Evolutionary conservation across 192 early-diverging fungal genomes (phyloP).

Genomic region (Kickxella alabastrina): DNA sequence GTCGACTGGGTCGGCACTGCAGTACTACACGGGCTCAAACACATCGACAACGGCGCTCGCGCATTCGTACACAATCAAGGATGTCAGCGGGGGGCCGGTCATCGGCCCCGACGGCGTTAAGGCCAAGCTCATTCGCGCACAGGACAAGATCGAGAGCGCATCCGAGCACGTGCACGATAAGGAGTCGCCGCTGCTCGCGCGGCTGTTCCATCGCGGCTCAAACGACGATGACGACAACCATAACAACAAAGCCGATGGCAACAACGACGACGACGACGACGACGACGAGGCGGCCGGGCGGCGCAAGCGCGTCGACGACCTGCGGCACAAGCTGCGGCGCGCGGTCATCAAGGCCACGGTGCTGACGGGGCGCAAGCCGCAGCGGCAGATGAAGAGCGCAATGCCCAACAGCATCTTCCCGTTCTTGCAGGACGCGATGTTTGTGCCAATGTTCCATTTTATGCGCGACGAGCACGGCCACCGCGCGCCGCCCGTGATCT

Average conservation of each 20-base stretch:
- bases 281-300: slow-evolving; percentile 10
- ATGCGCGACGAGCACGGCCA: slow-evolving; percentile 52
- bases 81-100: neutral
- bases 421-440: slow-evolving; percentile 52
- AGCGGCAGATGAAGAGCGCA: slow-evolving; percentile 39
- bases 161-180: neutral
- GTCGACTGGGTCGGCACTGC: slow-evolving; percentile 30
- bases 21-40: slow-evolving; percentile 20
- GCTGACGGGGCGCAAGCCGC: slow-evolving; percentile 29
- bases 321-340: slow-evolving; percentile 37
- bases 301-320: slow-evolving; percentile 32
- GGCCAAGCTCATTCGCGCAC: neutral
- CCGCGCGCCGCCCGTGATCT: slow-evolving; percentile 51
- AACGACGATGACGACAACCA: slow-evolving; percentile 2
- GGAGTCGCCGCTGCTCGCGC: slow-evolving; percentile 8
- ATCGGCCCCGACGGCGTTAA: neutral
- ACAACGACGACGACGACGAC: slow-evolving; percentile 8
- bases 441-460: slow-evolving; percentile 53
- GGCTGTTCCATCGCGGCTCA: neutral
- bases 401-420: slow-evolving; percentile 41
- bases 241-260: neutral
- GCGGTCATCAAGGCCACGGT: slow-evolving; percentile 48
- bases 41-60: slow-evolving; percentile 43
- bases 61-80: slow-evolving; percentile 6
- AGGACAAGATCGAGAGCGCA: slow-evolving; percentile 1